Evolutionary conservation across 352 stramenopile genomes (phyloP).

Genomic region (Pythium aphanidermatum): DNA sequence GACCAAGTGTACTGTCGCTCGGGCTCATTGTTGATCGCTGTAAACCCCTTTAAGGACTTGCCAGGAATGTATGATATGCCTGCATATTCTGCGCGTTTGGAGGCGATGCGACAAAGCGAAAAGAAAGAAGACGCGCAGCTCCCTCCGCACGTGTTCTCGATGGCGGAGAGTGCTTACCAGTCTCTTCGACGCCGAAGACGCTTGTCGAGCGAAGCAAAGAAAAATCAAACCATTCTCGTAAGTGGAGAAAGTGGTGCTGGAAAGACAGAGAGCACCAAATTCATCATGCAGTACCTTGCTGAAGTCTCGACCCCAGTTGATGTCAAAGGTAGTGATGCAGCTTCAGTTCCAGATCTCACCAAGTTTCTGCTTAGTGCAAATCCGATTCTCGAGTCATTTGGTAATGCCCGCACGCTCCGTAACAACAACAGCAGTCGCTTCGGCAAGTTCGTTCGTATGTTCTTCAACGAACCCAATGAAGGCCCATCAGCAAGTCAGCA

Average conservation of each 20-base stretch:
- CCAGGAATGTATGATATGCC: constrained; percentile 51
- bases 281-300: constrained; percentile 88
- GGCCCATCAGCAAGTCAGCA: constrained; percentile 18
- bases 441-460: constrained; percentile 89
- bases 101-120: constrained; percentile 6
- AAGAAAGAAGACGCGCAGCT: constrained; percentile 29
- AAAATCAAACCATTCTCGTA: constrained; percentile 83
- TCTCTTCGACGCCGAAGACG: constrained; percentile 29
- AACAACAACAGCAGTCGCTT: constrained; percentile 90
- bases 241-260: constrained; percentile 82
- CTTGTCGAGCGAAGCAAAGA: constrained; percentile 31
- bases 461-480: constrained; percentile 43
- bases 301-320: constrained; percentile 21
- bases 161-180: constrained; percentile 67
- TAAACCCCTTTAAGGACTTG: constrained; percentile 81
- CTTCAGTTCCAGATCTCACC: constrained; percentile 9
- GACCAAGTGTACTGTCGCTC: constrained; percentile 77
- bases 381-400: constrained; percentile 88
- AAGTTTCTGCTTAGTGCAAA: constrained; percentile 74
- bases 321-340: background rate
- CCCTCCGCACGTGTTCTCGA: constrained; percentile 76
- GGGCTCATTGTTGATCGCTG: constrained; percentile 62
- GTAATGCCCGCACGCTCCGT: constrained; percentile 79
- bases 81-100: constrained; percentile 24
- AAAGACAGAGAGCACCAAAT: constrained; percentile 89